These are phyloP conservation scores for Begonia loranthoides DNA, from an alignment of 306 rosid species.

Conservation along the genomic window DNA sequence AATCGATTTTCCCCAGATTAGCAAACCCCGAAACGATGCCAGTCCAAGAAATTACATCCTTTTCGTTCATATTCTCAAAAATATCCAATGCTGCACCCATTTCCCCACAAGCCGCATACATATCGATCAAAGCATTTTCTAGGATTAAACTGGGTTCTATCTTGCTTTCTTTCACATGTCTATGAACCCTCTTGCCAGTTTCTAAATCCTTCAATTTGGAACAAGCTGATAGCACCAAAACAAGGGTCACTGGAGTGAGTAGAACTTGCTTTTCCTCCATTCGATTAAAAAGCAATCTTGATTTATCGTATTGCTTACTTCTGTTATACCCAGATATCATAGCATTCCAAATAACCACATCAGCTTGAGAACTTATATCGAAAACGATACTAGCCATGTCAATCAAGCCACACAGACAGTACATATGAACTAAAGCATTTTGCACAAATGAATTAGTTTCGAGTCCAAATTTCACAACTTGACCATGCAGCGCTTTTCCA, in stretches of 20 bases:
- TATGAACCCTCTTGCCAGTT: slow-evolving; percentile 38
- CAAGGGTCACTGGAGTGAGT: slow-evolving; percentile 64
- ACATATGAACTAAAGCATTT: slow-evolving; percentile 55
- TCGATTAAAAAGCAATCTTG: slow-evolving; percentile 45
- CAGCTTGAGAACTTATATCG: slow-evolving; percentile 32
- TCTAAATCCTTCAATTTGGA: slow-evolving; percentile 70
- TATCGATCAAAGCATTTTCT: slow-evolving; percentile 64
- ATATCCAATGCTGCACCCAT: slow-evolving; percentile 44
- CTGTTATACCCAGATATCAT: slow-evolving; percentile 69
- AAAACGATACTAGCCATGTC: slow-evolving; percentile 52
- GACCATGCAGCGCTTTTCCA: slow-evolving; percentile 51
- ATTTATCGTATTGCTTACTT: slow-evolving; percentile 39
- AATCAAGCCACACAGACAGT: slow-evolving; percentile 38
- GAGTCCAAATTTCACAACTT: slow-evolving; percentile 54
- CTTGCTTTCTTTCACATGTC: slow-evolving; percentile 23
- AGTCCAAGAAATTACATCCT: slow-evolving; percentile 93
- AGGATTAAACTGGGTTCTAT: slow-evolving; percentile 37
- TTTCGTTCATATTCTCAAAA: slow-evolving; percentile 47
- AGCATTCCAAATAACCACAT: slow-evolving; percentile 66
- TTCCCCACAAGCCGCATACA: slow-evolving; percentile 71
- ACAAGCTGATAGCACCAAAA: slow-evolving; percentile 59
- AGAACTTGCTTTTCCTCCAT: slow-evolving; percentile 47
- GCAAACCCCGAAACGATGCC: slow-evolving; percentile 54
- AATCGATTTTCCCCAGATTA: slow-evolving; percentile 38
- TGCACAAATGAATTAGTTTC: slow-evolving; percentile 53